These are phyloP conservation scores for Platismatia glauca DNA, from an alignment of 495 filamentous ascomycete species.

Conservation along the genomic window DNA sequence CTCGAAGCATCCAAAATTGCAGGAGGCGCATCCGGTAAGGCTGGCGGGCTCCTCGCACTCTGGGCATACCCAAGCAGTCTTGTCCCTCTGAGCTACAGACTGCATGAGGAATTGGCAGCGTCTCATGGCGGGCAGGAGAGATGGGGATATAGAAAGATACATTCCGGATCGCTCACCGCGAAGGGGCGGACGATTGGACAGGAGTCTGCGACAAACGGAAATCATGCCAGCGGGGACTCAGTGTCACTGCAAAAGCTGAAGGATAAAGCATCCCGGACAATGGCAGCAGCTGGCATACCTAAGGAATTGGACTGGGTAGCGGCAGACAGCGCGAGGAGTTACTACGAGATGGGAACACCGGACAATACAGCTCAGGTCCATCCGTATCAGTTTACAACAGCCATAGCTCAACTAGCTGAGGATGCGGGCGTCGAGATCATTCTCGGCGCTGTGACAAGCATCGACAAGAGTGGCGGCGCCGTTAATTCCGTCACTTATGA, in stretches of 20 bases:
- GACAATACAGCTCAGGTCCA: slow-evolving; percentile 87
- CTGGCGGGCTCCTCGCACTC: slow-evolving; percentile 78
- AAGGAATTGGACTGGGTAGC: slow-evolving; percentile 82
- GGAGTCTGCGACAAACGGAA: slow-evolving; percentile 26
- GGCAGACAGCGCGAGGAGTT: slow-evolving; percentile 53
- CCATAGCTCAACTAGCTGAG: slow-evolving; percentile 71
- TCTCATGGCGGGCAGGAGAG: slow-evolving; percentile 70
- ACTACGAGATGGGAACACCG: slow-evolving; percentile 75
- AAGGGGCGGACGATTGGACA: slow-evolving; percentile 40
- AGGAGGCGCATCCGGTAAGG: slow-evolving; percentile 89
- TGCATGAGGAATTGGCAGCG: slow-evolving; percentile 76
- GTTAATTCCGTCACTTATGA: slow-evolving; percentile 68
- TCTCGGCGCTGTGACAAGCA: slow-evolving; percentile 54
- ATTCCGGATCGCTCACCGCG: slow-evolving; percentile 63
- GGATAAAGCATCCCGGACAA: slow-evolving; percentile 49
- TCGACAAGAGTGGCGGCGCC: slow-evolving; percentile 43
- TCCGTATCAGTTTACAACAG: slow-evolving; percentile 82
- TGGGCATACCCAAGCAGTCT: slow-evolving; percentile 89
- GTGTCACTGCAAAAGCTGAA: slow-evolving; percentile 63
- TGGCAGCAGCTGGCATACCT: slow-evolving; percentile 57
- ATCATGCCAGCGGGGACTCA: slow-evolving; percentile 20
- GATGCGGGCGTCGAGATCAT: slow-evolving; percentile 66
- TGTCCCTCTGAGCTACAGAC: slow-evolving; percentile 75
- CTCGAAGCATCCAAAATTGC: slow-evolving; percentile 85
- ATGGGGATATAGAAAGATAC: slow-evolving; percentile 83